Evolutionary conservation across 495 filamentous ascomycete genomes (phyloP).

Genomic region (Aspergillus saccharolyticus): DNA sequence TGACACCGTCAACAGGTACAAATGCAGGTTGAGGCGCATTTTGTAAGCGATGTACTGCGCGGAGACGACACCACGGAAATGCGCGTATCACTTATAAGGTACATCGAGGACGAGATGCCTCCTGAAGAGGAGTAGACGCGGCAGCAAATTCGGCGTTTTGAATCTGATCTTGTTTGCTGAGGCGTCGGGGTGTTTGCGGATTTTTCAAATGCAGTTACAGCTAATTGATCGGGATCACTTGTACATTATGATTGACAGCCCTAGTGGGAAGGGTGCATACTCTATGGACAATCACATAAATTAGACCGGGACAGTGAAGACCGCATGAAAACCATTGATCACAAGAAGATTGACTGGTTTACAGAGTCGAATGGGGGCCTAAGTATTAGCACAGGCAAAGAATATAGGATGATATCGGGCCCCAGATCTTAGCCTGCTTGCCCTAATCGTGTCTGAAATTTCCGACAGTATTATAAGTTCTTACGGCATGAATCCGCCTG

Average conservation of each 20-base stretch:
- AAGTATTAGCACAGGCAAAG: too few species aligned
- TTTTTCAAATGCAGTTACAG: conserved; percentile 1
- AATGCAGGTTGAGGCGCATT: conserved; percentile 98
- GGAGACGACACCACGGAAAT: conserved; percentile 97
- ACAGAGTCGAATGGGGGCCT: too few species aligned
- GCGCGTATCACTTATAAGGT: conserved; percentile 85
- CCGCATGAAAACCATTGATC: too few species aligned
- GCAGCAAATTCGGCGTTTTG: not conserved
- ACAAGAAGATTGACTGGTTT: too few species aligned
- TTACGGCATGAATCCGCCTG: too few species aligned
- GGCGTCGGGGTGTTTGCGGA: conserved; percentile 25
- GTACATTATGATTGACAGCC: not conserved
- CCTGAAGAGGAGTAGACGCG: conserved; percentile 78
- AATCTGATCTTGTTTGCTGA: conserved; percentile 2
- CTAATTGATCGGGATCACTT: not conserved
- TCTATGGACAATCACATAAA: not conserved
- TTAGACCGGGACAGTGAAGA: not conserved
- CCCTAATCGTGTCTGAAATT: too few species aligned
- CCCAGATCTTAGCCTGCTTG: too few species aligned
- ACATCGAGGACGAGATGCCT: conserved; percentile 97
- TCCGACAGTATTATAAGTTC: too few species aligned
- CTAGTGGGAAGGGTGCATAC: not conserved
- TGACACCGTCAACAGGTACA: conserved; percentile 59
- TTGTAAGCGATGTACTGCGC: conserved; percentile 88
- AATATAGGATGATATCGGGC: too few species aligned